Evolutionary conservation across 108 stramenopile genomes (phyloP), one percentile per base, ranked within the genome.

Genomic region (Cyclotella atomus): DNA sequence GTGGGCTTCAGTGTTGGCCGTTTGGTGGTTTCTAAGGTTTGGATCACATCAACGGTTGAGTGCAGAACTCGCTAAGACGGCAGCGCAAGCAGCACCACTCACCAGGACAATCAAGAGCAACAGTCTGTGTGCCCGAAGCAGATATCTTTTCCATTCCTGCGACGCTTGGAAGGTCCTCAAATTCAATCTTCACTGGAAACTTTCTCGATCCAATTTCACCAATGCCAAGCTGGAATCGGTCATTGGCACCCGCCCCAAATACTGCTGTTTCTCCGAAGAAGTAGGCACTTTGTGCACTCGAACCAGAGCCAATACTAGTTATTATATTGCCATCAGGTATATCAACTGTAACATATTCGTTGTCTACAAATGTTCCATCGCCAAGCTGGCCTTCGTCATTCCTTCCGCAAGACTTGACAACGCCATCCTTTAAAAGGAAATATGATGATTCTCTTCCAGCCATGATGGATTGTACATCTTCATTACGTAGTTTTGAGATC

Each of bases 341-440:
- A 23, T 59, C 50, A 25, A 73, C 68, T 21, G 71, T 69, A 19
- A 21, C 59, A 59, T 52, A 23, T 45, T 49, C 33, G n/a, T 43
- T 54, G 46, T 80, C 70, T 49, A 66, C 60, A 24, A 62, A 53
- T 10, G 71, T 61, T 4, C 79, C 79, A 80, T 80, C 79, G 30
- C 79, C 79, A 14, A 80, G 60, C 36, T 80, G 79, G 6, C 79
- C 79, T 54, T 62, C 59, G 44, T 68, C 50, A 59, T 80, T 80
- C 20, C 67, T 29, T 30, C 79, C 79, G 49, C 79, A 80, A 5
- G 79, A 19, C 29, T 50, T 57, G 8, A 62, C 67, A 19, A 38
- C 47, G 52, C 79, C 79, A 57, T 73, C 67, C 5, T 45, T 21
- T 16, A 72, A 68, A 16, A 80, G 59, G 36, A 68, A 44, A 52